phyloP scores from a whole-genome alignment of 148 eudicot genomes.

The Persicaria tinctoria region DNA sequence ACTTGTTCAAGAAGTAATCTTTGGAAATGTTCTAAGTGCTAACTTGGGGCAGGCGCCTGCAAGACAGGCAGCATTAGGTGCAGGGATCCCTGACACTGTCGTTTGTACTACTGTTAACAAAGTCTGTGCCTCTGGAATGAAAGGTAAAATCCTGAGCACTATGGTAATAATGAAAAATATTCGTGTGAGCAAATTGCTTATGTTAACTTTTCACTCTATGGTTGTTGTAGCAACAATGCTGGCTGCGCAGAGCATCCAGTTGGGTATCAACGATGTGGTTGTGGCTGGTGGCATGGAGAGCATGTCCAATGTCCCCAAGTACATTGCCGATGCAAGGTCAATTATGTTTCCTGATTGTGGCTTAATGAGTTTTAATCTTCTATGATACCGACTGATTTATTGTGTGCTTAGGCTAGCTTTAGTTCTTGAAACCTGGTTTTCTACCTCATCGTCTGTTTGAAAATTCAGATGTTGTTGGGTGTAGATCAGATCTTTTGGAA shows the following conservation, averaged over 20 bases:
- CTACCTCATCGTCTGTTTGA: neutral
- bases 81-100: slow-evolving; percentile 81
- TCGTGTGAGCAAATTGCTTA: neutral
- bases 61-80: slow-evolving; percentile 96
- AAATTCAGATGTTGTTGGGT: neutral
- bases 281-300: slow-evolving; percentile 99
- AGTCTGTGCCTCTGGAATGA: slow-evolving; percentile 99
- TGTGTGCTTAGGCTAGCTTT: neutral
- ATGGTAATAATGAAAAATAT: neutral
- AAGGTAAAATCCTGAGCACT: slow-evolving; percentile 33
- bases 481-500: neutral
- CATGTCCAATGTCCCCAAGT: slow-evolving; percentile 97
- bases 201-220: neutral
- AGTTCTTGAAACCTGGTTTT: neutral
- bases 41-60: slow-evolving; percentile 99
- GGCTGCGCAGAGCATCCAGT: slow-evolving; percentile 90
- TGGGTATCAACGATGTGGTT: slow-evolving; percentile 91
- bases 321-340: slow-evolving; percentile 87
- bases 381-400: slow-evolving; percentile 1
- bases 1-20: slow-evolving; percentile 85
- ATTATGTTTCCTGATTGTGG: slow-evolving; percentile 4
- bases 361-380: neutral
- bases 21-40: slow-evolving; percentile 95
- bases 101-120: slow-evolving; percentile 86
- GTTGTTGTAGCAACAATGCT: slow-evolving; percentile 76